Evolutionary conservation across 192 early-diverging fungal genomes (phyloP), one percentile per base, ranked within the genome.

Genomic region (Mycoemilia scoparia): DNA sequence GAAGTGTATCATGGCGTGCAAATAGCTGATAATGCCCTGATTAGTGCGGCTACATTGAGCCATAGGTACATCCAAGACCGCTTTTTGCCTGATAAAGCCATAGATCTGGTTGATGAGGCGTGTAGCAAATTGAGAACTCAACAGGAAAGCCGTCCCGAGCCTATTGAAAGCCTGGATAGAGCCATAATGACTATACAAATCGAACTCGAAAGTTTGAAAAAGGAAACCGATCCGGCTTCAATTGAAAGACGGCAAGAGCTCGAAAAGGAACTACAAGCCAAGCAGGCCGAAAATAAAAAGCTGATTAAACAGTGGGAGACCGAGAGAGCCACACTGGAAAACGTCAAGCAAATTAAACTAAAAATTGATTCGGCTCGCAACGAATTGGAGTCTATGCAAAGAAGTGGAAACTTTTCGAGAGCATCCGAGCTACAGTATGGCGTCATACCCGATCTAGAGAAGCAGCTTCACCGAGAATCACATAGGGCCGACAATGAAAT

Each of bases 371-470:
- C 80, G 24, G 70, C 76, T 15, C 70, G 73, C 39, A 75, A 70
- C 23, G 79, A 84, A 41, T 58, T 84, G 1, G 82, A 84, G 39
- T 34, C 63, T 13, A 73, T 77, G 19, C 79, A 80, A 51, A 55
- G 82, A 29, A 43, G 53, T 10, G 82, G 82, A 7, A 76, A 84
- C 42, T 82, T 79, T 26, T 60, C 63, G 16, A 37, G 65, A 3
- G 82, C 82, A 0, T 76, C 76, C 3, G 82, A 84, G 48, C 61
- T 84, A 19, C 73, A 73, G 17, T 84, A 82, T 35, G 82, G 82
- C 27, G 57, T 76, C 8, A 79, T 84, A 34, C 82, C 82, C 10
- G 54, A 66, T 28, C 53, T 84, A 32, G 78, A 78, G 37, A 61
- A 71, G 9, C 55, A 79, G 32, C 43, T 82, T 14, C 71, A 70